Evolutionary conservation across 495 filamentous ascomycete genomes (phyloP).

Genomic region (Tuber borchii): DNA sequence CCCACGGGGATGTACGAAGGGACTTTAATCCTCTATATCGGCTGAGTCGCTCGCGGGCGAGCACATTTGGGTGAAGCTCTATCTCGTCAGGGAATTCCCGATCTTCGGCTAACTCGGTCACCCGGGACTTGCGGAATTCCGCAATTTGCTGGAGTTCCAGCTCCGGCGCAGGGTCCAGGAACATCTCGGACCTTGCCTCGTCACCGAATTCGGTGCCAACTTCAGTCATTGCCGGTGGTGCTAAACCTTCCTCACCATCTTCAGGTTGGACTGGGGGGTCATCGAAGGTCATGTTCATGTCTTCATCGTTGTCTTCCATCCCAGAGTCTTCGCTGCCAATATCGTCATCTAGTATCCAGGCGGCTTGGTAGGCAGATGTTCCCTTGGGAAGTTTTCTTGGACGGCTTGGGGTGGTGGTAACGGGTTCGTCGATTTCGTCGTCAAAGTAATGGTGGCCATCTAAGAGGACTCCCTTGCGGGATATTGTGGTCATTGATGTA

Average conservation of each 20-base stretch:
- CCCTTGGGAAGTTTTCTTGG: slow-evolving; percentile 80
- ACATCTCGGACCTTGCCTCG: slow-evolving; percentile 78
- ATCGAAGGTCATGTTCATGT: slow-evolving; percentile 50
- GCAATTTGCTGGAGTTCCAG: slow-evolving; percentile 74
- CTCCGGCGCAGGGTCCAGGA: slow-evolving; percentile 76
- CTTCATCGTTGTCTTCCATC: slow-evolving; percentile 55
- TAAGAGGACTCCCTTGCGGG: slow-evolving; percentile 70
- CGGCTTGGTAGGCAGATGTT: slow-evolving; percentile 86
- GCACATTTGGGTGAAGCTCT: slow-evolving; percentile 79
- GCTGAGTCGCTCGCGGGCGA: slow-evolving; percentile 75
- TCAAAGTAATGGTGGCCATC: slow-evolving; percentile 98
- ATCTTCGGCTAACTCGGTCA: slow-evolving; percentile 75
- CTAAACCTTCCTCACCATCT: slow-evolving; percentile 71
- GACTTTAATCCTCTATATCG: slow-evolving; percentile 87
- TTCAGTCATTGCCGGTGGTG: slow-evolving; percentile 64
- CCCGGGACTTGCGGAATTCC: slow-evolving; percentile 68
- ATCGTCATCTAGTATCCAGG: slow-evolving; percentile 82
- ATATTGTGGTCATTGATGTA: slow-evolving; percentile 44
- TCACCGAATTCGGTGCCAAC: slow-evolving; percentile 66
- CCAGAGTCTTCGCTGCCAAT: slow-evolving; percentile 63
- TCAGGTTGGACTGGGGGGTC: slow-evolving; percentile 51
- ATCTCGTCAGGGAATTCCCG: slow-evolving; percentile 96
- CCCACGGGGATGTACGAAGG: slow-evolving; percentile 76
- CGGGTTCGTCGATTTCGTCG: slow-evolving; percentile 62
- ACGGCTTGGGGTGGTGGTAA: slow-evolving; percentile 44